phyloP scores from a whole-genome alignment of 495 filamentous ascomycete species.

The Lepraria neglecta region DNA sequence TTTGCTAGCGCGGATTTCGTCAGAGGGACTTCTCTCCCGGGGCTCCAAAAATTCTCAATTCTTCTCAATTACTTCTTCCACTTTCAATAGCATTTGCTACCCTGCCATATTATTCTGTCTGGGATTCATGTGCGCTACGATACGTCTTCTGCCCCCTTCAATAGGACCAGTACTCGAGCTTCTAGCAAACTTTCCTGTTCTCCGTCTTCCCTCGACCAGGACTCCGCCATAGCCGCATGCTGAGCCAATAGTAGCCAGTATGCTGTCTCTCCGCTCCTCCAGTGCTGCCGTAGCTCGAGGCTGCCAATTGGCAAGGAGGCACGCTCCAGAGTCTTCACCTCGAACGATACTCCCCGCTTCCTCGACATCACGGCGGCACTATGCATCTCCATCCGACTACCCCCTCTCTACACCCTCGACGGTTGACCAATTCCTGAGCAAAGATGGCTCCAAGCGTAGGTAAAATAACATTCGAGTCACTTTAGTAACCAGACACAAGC shows the following conservation, averaged over 20 bases:
- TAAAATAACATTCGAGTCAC: conserved; percentile 96
- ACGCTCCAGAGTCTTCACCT: background rate
- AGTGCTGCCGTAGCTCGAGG: conserved; percentile 11
- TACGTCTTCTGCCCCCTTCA: background rate
- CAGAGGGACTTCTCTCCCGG: background rate
- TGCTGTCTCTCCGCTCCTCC: conserved; percentile 24
- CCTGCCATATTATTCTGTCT: background rate
- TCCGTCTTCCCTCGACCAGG: background rate
- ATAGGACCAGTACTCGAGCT: background rate
- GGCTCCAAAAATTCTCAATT: conserved; percentile 4
- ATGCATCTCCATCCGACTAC: conserved; percentile 44
- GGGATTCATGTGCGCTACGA: background rate
- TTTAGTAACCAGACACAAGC: conserved; percentile 61
- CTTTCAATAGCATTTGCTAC: background rate
- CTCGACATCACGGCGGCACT: conserved; percentile 32
- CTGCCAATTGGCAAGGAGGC: conserved; percentile 17
- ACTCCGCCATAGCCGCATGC: conserved; percentile 12
- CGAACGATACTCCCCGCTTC: conserved; percentile 10
- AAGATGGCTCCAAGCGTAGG: conserved; percentile 93
- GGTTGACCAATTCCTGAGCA: conserved; percentile 89
- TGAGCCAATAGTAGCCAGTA: conserved; percentile 2
- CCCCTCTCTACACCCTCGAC: conserved; percentile 68
- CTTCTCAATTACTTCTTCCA: background rate
- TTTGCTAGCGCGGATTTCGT: background rate
- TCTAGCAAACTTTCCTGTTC: background rate